Base-by-base conservation (phyloP, 345 rosid species). In the Noccaea caerulescens region DNA sequence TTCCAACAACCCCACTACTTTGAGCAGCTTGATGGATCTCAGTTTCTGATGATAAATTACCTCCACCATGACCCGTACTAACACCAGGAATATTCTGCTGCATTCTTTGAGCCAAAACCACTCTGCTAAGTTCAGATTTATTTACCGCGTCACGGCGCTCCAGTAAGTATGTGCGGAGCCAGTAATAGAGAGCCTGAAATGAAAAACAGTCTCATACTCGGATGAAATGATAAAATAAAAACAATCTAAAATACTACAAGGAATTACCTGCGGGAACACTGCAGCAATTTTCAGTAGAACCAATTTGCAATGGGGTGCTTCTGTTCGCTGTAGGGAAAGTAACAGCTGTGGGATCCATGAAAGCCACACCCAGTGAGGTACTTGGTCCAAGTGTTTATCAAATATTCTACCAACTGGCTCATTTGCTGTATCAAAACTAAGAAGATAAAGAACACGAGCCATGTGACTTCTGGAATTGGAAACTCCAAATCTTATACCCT, bases 301-400 rank as follows among this genome's bases (percentile, higher is more conserved):
- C 72, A 86, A 88, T 86, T 93, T 93, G 84, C 97, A 84, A 63
- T 91, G 98, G 63, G 98, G 85, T 75, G 97, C 91, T 79, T 93
- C 98, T 18, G 90, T 79, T 83, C 98, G 86, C 84, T 91, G 98
- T 82, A 93, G 80, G 67, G 98, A 93, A 74, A 93, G 90, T 72
- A 93, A 83, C 56, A 93, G 78, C 84, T 93, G 98, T 1, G 98
- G 98, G 68, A 93, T 89, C 98, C 97, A 93, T 64, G 96, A 80
- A 71, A 91, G 98, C 98, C 98, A 93, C 67, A 89, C 97, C 98
- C 98, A 93, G 76, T 89, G 86, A 18, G 98, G 98, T 69, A 89
- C 86, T 82, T 93, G 98, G 68, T 93, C 98, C 82, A 86, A 78
- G 69, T 84, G 87, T 78, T 87, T 93, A 77, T 91, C 96, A 72